Evolutionary conservation across 2,329 filamentous ascomycete genomes (phyloP).

Genomic region (Mycocentrospora acerina): DNA sequence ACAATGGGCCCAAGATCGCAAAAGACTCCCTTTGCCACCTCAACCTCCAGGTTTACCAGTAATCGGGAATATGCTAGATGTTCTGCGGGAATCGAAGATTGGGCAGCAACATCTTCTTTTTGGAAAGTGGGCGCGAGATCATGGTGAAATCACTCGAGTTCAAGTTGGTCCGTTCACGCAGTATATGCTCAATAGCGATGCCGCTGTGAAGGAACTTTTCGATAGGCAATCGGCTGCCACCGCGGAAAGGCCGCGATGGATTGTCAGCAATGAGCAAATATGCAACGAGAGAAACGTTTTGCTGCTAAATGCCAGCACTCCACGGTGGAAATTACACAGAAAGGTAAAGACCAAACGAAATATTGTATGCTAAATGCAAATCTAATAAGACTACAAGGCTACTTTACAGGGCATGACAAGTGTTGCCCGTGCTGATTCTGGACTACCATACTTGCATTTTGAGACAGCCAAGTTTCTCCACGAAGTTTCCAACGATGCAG

Average conservation of each 20-base stretch:
- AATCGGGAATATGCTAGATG: slow-evolving; percentile 5
- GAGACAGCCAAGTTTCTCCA: slow-evolving; percentile 11
- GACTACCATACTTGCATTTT: slow-evolving; percentile 7
- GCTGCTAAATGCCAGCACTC: slow-evolving; percentile 4
- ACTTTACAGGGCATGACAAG: slow-evolving; percentile 11
- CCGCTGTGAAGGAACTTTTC: slow-evolving; percentile 45
- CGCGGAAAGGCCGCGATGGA: slow-evolving; percentile 32
- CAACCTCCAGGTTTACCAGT: slow-evolving; percentile 5
- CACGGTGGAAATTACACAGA: slow-evolving; percentile 7
- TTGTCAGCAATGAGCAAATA: slow-evolving; percentile 11
- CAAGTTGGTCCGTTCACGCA: slow-evolving; percentile 7
- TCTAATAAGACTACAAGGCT: no score
- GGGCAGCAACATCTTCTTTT: slow-evolving; percentile 7
- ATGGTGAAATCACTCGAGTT: slow-evolving; percentile 7
- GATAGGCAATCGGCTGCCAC: slow-evolving; percentile 39
- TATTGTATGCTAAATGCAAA: no score
- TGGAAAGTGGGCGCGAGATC: slow-evolving; percentile 2
- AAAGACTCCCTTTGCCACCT: slow-evolving; percentile 5
- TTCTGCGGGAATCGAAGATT: slow-evolving; percentile 2
- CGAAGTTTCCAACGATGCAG: not conserved
- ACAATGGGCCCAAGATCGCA: slow-evolving; percentile 1
- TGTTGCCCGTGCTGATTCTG: slow-evolving; percentile 8
- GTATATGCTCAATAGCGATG: slow-evolving; percentile 41
- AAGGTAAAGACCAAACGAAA: no score
- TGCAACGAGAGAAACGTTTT: slow-evolving; percentile 10